Conservation (phyloP, 768 basidiomycete species). For the Artomyces pyxidatus region DNA sequence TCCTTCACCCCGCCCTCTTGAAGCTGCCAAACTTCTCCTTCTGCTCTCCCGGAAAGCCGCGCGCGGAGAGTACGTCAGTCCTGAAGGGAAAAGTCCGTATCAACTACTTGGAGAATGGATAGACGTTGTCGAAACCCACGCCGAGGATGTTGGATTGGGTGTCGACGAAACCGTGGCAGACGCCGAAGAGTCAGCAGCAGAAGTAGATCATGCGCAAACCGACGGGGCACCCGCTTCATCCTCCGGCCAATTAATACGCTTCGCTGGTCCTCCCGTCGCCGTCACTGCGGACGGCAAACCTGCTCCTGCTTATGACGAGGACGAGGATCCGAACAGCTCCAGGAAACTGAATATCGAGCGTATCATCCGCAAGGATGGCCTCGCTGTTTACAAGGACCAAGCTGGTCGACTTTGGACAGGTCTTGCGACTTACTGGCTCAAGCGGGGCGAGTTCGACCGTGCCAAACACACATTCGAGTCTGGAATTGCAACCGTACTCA, state of each 20-base stretch:
- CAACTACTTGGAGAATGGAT: conserved; percentile 90
- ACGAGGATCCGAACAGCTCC: conserved; percentile 69
- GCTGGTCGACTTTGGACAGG: conserved; percentile 95
- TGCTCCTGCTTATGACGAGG: conserved; percentile 57
- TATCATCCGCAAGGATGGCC: conserved; percentile 79
- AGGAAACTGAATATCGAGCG: conserved; percentile 78
- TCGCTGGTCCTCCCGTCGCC: conserved; percentile 57
- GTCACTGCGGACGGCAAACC: conserved; percentile 44
- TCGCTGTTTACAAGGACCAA: conserved; percentile 90
- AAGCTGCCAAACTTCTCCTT: conserved; percentile 88
- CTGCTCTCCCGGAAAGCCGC: conserved; percentile 78
- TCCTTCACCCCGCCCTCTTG: conserved; percentile 69
- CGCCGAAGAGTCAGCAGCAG: conserved; percentile 42
- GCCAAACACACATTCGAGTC: conserved; percentile 84
- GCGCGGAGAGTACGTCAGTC: conserved; percentile 73
- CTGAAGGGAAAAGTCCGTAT: conserved; percentile 93
- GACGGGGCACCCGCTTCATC: conserved; percentile 35
- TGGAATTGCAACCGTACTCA: conserved; percentile 77
- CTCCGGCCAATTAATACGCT: conserved; percentile 59
- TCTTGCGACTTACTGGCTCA: conserved; percentile 96
- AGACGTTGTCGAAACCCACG: conserved; percentile 80
- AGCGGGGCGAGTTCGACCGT: conserved; percentile 89
- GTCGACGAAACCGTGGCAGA: conserved; percentile 57
- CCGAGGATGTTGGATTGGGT: conserved; percentile 89
- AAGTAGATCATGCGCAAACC: conserved; percentile 32